Base-by-base conservation (phyloP, 208 protist species). In the Leishmania martiniquensis region DNA sequence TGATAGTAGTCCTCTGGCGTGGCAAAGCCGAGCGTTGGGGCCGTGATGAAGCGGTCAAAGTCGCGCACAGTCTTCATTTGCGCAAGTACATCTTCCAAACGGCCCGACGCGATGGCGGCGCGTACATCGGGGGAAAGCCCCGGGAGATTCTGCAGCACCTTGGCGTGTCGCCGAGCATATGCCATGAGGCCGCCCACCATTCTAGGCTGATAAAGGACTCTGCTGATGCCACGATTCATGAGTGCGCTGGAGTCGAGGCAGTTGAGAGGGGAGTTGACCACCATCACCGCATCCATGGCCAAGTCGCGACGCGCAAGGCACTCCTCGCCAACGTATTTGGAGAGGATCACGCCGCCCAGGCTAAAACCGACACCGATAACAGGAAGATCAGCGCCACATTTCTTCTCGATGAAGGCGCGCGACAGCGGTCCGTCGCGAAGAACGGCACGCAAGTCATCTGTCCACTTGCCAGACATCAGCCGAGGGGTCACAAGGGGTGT, bases 381-480 rank as follows among this genome's bases (percentile, higher is more conserved):
- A 29, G 85, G 69, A 3, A 76, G 4, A 17, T 71, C 74, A 2
- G 51, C 25, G 10, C 87, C 83, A 59, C 87, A 92, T 15, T 67
- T 78, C 71, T 75, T 54, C 34, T 59, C 68, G 20, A 92, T 75
- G 4, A 88, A 69, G 0, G 67, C 70, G 3, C 74, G 67, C 6
- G 77, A 80, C 25, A 87, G 76, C 29, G 80, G 81, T 13, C 85
- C 84, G 13, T 72, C 72, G 13, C 32, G 69, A 20, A 87, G 66
- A n/a, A 90, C 72, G n/a, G 62, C 60, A 15, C 85, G 88, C 42
- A 94, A 51, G 80, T 96, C 92, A 4, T 86, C 84, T 57, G 92
- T 96, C 85, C 85, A 96, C 60, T 75, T 60, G 10, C 81, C 92
- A 0, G 89, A 92, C 82, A 94, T 94, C 52, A 94, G 79, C 69